A percentile compares a stretch with the other conserved stretches of the same genome.
Evolutionary conservation across 306 rosid genomes (phyloP).

Genomic region (Pterocarpus macrocarpus): DNA sequence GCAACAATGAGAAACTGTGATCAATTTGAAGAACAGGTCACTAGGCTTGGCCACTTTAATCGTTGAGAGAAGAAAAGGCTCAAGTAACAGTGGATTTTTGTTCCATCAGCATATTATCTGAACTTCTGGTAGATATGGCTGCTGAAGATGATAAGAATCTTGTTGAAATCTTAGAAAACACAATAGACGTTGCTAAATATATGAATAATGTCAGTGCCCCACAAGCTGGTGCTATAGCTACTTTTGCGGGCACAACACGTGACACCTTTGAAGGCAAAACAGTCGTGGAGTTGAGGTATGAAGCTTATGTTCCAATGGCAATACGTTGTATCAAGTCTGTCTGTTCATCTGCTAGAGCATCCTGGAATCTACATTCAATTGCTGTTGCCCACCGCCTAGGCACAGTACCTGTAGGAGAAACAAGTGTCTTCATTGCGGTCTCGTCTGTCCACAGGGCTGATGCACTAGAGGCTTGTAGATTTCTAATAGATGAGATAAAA

Average conservation of each 20-base stretch:
- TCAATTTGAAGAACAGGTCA: slow-evolving; percentile 29
- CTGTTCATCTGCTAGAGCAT: slow-evolving; percentile 77
- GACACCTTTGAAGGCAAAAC: slow-evolving; percentile 83
- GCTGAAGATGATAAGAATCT: slow-evolving; percentile 69
- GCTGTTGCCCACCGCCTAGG: slow-evolving; percentile 88
- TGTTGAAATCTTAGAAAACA: slow-evolving; percentile 78
- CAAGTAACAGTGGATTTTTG: neutral
- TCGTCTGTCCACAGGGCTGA: slow-evolving; percentile 82
- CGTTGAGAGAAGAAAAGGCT: slow-evolving; percentile 14
- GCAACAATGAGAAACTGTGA: slow-evolving; percentile 27
- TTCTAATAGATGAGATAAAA: slow-evolving; percentile 84
- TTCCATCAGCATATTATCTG: slow-evolving; percentile 2
- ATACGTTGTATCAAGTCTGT: slow-evolving; percentile 69
- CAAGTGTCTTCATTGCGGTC: slow-evolving; percentile 76
- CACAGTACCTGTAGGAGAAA: slow-evolving; percentile 80
- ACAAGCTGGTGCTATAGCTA: slow-evolving; percentile 89
- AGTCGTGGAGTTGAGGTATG: slow-evolving; percentile 83
- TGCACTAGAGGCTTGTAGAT: slow-evolving; percentile 85
- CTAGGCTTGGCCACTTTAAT: slow-evolving; percentile 21
- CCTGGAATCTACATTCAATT: slow-evolving; percentile 83
- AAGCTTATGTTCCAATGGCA: slow-evolving; percentile 93
- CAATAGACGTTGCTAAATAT: slow-evolving; percentile 69
- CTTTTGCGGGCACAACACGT: slow-evolving; percentile 90
- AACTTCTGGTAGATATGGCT: slow-evolving; percentile 57
- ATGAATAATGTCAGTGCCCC: slow-evolving; percentile 77